Evolutionary conservation across 495 filamentous ascomycete genomes (phyloP).

Genomic region (Chaetomidium leptoderma): DNA sequence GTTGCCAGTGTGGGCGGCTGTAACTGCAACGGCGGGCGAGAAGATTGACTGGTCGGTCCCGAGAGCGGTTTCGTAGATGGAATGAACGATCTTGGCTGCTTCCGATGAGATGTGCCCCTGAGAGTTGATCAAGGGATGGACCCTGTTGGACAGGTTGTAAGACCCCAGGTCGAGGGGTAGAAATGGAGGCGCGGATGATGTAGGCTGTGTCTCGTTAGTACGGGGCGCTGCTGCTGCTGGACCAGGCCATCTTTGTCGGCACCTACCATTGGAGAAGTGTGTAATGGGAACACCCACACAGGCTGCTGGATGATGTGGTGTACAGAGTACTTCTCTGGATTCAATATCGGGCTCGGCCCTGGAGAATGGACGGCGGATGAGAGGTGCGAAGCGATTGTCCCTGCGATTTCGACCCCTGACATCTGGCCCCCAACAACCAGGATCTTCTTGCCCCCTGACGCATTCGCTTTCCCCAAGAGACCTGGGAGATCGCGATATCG

Average conservation of each 20-base stretch:
- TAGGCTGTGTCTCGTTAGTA: slow-evolving; percentile 28
- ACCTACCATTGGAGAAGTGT: slow-evolving; percentile 51
- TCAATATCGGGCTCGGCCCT: slow-evolving; percentile 28
- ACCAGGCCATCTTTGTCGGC: no score
- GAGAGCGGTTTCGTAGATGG: slow-evolving; percentile 51
- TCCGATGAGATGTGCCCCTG: slow-evolving; percentile 57
- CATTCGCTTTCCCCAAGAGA: slow-evolving; percentile 29
- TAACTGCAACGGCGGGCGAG: slow-evolving; percentile 38
- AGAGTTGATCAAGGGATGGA: slow-evolving; percentile 51
- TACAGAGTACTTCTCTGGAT: slow-evolving; percentile 45
- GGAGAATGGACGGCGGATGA: slow-evolving; percentile 54
- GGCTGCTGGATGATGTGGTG: slow-evolving; percentile 67
- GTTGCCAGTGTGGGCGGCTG: slow-evolving; percentile 31
- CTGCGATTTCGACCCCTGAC: slow-evolving; percentile 74
- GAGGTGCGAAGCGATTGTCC: slow-evolving; percentile 63
- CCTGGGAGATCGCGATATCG: slow-evolving; percentile 41
- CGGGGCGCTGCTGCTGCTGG: neutral
- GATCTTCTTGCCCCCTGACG: slow-evolving; percentile 56
- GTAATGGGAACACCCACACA: slow-evolving; percentile 68
- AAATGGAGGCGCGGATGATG: slow-evolving; percentile 53
- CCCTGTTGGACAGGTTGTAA: slow-evolving; percentile 63
- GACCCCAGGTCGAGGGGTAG: slow-evolving; percentile 72
- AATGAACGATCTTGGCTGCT: slow-evolving; percentile 48
- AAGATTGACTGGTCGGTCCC: slow-evolving; percentile 61
- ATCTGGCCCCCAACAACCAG: slow-evolving; percentile 80